These are phyloP conservation scores for Punctularia strigosozonata DNA, from an alignment of 768 basidiomycete species.

Conservation along the genomic window DNA sequence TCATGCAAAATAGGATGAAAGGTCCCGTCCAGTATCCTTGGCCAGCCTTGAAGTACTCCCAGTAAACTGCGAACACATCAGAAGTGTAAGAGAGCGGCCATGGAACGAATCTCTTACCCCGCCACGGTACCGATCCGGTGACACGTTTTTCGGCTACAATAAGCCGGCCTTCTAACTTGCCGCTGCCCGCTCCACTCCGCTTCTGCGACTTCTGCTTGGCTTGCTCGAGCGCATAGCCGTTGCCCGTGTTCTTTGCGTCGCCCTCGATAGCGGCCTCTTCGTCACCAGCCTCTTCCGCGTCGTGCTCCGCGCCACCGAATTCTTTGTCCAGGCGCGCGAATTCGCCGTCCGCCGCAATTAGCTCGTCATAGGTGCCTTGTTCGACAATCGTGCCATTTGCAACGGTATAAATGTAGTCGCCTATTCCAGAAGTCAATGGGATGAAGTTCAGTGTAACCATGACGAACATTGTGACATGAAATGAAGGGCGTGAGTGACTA, in stretches of 20 bases:
- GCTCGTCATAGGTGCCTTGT: constrained; percentile 39
- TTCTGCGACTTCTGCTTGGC: constrained; percentile 26
- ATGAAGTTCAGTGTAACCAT: too few species aligned
- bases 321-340: constrained; percentile 49
- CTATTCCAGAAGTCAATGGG: too few species aligned
- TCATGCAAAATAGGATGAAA: constrained; percentile 32
- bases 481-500: constrained; percentile 46
- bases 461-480: constrained; percentile 37
- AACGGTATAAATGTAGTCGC: constrained; percentile 40
- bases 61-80: constrained; percentile 35
- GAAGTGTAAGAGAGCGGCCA: background rate
- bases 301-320: constrained; percentile 40
- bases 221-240: constrained; percentile 16
- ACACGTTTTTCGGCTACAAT: constrained; percentile 54
- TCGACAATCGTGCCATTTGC: constrained; percentile 32
- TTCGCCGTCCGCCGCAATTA: constrained; percentile 35
- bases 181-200: constrained; percentile 36
- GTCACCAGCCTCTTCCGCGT: constrained; percentile 21
- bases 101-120: constrained; percentile 26
- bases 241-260: constrained; percentile 2
- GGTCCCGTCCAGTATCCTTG: constrained; percentile 38
- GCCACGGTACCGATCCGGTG: constrained; percentile 49
- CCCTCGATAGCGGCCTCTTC: constrained; percentile 15
- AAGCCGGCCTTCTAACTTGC: constrained; percentile 53
- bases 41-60: constrained; percentile 45